phyloP scores from a whole-genome alignment of 805 yeast species.

The Cyberlindnera euphorbiiphila region DNA sequence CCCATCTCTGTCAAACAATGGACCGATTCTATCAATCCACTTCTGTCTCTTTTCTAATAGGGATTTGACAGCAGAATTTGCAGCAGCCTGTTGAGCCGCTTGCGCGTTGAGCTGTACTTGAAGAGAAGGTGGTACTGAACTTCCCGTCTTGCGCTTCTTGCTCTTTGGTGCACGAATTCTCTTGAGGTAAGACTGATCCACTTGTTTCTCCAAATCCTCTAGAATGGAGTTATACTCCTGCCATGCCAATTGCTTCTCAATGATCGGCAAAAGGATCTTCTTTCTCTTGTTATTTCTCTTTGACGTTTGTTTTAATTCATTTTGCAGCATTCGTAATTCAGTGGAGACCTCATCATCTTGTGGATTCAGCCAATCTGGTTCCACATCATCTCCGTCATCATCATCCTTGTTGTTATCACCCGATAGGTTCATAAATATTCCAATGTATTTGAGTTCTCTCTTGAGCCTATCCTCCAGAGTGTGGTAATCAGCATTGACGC shows the following conservation, averaged over 20 bases:
- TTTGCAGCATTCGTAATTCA: slow-evolving; percentile 73
- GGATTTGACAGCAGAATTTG: slow-evolving; percentile 73
- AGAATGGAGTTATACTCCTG: slow-evolving; percentile 87
- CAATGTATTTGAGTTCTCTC: slow-evolving; percentile 84
- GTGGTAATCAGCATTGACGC: slow-evolving; percentile 58
- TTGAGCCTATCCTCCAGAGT: slow-evolving; percentile 84
- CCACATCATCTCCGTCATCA: slow-evolving; percentile 28
- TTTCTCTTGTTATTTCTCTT: slow-evolving; percentile 65
- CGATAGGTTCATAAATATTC: slow-evolving; percentile 67
- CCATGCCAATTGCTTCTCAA: slow-evolving; percentile 90
- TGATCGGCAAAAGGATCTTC: slow-evolving; percentile 58
- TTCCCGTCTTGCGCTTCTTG: slow-evolving; percentile 34
- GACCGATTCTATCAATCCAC: slow-evolving; percentile 90
- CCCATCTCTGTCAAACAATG: slow-evolving; percentile 52
- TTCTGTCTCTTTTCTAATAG: slow-evolving; percentile 79
- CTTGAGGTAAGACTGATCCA: slow-evolving; percentile 88
- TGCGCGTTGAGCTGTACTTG: slow-evolving; percentile 29
- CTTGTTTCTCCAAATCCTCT: slow-evolving; percentile 94
- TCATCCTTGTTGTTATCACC: slow-evolving; percentile 18
- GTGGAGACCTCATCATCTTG: slow-evolving; percentile 94
- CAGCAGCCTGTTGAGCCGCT: slow-evolving; percentile 59
- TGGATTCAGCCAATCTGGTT: slow-evolving; percentile 63
- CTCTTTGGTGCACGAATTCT: slow-evolving; percentile 68
- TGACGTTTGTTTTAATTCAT: slow-evolving; percentile 57
- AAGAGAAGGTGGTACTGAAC: slow-evolving; percentile 30